Conservation (phyloP, 2,329 filamentous ascomycete genomes). For the Diaporthe sp. region DNA sequence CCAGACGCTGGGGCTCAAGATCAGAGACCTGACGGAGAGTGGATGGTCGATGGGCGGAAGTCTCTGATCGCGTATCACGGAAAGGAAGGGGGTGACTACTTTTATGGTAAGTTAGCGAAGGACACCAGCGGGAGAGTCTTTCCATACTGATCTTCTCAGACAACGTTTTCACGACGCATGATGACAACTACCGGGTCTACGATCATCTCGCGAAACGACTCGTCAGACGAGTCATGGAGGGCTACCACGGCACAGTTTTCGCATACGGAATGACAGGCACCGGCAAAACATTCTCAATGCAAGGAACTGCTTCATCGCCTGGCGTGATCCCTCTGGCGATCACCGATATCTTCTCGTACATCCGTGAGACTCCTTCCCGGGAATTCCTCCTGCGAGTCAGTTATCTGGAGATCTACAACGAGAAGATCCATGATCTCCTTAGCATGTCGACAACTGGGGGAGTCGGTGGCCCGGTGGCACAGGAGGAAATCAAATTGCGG, state of each 20-base stretch:
- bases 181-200: slow-evolving; percentile 95
- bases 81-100: slow-evolving; percentile 91
- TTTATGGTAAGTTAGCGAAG: slow-evolving; percentile 75
- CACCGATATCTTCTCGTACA: slow-evolving; percentile 99
- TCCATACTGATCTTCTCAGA: slow-evolving; percentile 63
- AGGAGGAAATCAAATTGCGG: slow-evolving; percentile 96
- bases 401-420: slow-evolving; percentile 99
- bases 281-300: slow-evolving; percentile 99
- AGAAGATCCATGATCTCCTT: slow-evolving; percentile 93
- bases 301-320: slow-evolving; percentile 93
- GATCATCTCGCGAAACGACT: slow-evolving; percentile 93
- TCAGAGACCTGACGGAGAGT: slow-evolving; percentile 79
- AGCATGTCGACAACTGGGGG: slow-evolving; percentile 74
- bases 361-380: slow-evolving; percentile 92
- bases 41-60: slow-evolving; percentile 88
- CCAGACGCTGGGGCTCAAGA: slow-evolving; percentile 79
- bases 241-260: slow-evolving; percentile 97
- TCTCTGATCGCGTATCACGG: slow-evolving; percentile 86
- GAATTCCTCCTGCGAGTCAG: slow-evolving; percentile 96
- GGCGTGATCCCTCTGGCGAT: slow-evolving; percentile 98
- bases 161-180: slow-evolving; percentile 94
- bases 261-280: slow-evolving; percentile 99
- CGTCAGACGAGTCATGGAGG: slow-evolving; percentile 97
- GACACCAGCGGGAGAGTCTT: not conserved
- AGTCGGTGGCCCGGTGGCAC: slow-evolving; percentile 63